Evolutionary conservation across 78 protist genomes (phyloP).

Genomic region (Anaeramoeba ignava): DNA sequence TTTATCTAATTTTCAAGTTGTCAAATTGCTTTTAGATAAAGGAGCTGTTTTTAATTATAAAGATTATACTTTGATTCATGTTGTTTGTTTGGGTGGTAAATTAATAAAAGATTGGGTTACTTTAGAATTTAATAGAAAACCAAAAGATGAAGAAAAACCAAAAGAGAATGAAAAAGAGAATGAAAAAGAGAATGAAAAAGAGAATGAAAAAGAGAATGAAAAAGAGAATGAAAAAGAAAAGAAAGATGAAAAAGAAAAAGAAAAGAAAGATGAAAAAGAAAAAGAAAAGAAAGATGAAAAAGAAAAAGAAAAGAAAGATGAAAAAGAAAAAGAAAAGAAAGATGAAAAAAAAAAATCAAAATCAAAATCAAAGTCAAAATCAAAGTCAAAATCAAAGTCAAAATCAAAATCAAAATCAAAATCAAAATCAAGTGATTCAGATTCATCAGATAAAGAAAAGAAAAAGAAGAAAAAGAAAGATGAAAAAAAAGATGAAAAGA

Average conservation of each 20-base stretch:
- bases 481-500: not conserved
- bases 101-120: not conserved
- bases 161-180: not conserved
- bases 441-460: not conserved
- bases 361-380: too few relatives aligned
- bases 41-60: not conserved
- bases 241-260: not conserved
- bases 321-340: too few relatives aligned
- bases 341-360: too few relatives aligned
- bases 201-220: not conserved
- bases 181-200: not conserved
- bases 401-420: not conserved
- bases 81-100: not conserved
- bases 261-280: not conserved
- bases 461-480: not conserved
- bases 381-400: not conserved
- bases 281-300: not conserved
- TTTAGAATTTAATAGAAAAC: not conserved
- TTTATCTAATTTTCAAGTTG: not conserved
- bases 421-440: not conserved
- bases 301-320: too few relatives aligned
- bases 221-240: not conserved
- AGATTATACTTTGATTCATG: not conserved
- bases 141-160: not conserved
- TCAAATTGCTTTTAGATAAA: not conserved